A percentile compares a stretch with the other conserved stretches of the same genome.
phyloP scores from a whole-genome alignment of 345 rosid species.

The Cardamine resedifolia region DNA sequence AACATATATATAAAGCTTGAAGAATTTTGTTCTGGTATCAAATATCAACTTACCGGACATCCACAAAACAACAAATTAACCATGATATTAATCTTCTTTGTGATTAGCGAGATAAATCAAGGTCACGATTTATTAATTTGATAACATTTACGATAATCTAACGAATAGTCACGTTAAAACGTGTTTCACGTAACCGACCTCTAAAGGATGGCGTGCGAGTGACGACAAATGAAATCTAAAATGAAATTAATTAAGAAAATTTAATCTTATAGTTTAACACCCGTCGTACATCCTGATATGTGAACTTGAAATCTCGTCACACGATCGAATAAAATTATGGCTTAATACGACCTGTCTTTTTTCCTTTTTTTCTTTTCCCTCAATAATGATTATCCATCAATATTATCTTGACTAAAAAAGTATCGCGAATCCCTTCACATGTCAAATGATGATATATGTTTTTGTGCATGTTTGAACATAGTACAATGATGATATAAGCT shows the following conservation, averaged over 20 bases:
- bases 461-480: slow-evolving; percentile 3
- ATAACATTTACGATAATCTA: not conserved
- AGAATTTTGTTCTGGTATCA: not conserved
- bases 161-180: slow-evolving; percentile 20
- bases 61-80: not conserved
- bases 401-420: slow-evolving; percentile 5
- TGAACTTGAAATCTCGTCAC: slow-evolving; percentile 23
- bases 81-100: not conserved
- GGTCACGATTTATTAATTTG: not conserved
- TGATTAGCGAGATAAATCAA: slow-evolving; percentile 1
- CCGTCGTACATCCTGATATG: slow-evolving; percentile 13
- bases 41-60: not conserved
- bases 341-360: not conserved
- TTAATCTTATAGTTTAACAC: slow-evolving; percentile 13
- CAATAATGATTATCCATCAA: not conserved
- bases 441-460: not conserved
- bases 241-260: not conserved
- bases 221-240: slow-evolving; percentile 8
- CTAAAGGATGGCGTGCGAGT: not conserved
- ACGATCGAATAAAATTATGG: slow-evolving; percentile 2
- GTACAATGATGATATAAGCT: not conserved
- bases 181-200: slow-evolving; percentile 28
- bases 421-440: slow-evolving; percentile 2
- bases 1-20: not conserved
- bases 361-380: not conserved